A percentile compares a stretch with the other conserved stretches of the same genome.
Evolutionary conservation across 768 basidiomycete species (phyloP).

Genomic region (Boletus subcaerulescens): DNA sequence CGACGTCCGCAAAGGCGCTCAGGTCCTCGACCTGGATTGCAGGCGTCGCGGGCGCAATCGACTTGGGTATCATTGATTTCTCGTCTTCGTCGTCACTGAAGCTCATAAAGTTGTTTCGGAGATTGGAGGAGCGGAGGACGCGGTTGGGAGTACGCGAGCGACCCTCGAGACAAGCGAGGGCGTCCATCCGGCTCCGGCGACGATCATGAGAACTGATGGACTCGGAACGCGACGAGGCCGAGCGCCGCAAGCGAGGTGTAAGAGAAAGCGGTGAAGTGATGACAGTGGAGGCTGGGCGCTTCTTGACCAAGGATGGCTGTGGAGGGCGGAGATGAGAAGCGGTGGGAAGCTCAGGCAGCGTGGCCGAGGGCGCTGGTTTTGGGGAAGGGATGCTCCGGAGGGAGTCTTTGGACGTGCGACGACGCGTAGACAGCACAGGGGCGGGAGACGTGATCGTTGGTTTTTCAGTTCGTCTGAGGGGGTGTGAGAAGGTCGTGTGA

Average conservation of each 20-base stretch:
- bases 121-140: slow-evolving; percentile 11
- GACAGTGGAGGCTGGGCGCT: slow-evolving; percentile 17
- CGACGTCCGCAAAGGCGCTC: slow-evolving; percentile 28
- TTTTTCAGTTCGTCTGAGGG: slow-evolving; percentile 25
- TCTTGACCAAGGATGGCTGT: not conserved
- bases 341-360: slow-evolving; percentile 45
- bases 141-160: slow-evolving; percentile 31
- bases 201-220: slow-evolving; percentile 48
- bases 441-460: slow-evolving; percentile 18
- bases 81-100: slow-evolving; percentile 65
- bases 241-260: slow-evolving; percentile 10
- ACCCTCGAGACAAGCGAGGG: slow-evolving; percentile 65
- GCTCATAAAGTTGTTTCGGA: slow-evolving; percentile 58
- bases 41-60: slow-evolving; percentile 1
- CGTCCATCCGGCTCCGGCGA: slow-evolving; percentile 50
- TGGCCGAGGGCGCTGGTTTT: slow-evolving; percentile 55
- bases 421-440: slow-evolving; percentile 11
- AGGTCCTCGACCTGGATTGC: slow-evolving; percentile 21
- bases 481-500: not conserved
- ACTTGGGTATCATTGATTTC: slow-evolving; percentile 13
- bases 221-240: slow-evolving; percentile 23
- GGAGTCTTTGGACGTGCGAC: slow-evolving; percentile 40
- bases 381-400: slow-evolving; percentile 54
- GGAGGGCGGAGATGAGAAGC: not conserved
- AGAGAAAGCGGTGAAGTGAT: slow-evolving; percentile 17